phyloP scores from a whole-genome alignment of 768 basidiomycete species.

The Tricholoma furcatifolium region DNA sequence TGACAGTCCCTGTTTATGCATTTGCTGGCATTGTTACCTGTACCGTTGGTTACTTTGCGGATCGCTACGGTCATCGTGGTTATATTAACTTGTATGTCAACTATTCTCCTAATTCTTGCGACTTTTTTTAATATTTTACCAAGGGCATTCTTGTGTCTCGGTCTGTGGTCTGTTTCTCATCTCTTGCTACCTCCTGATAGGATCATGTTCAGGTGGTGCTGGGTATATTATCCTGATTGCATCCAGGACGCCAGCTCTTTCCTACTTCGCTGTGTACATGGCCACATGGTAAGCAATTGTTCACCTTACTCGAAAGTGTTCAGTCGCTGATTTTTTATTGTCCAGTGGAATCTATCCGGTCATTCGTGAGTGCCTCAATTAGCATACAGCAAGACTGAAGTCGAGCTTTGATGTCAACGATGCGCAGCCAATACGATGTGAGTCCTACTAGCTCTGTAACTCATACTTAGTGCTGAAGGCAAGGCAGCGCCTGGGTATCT shows the following conservation, averaged over 20 bases:
- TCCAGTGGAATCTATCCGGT: conserved; percentile 71
- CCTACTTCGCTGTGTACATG: conserved; percentile 71
- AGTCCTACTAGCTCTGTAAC: background rate
- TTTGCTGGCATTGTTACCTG: conserved; percentile 69
- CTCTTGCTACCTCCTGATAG: conserved; percentile 1
- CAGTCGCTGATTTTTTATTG: background rate
- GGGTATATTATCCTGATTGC: conserved; percentile 72
- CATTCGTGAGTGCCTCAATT: conserved; percentile 47
- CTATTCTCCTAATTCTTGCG: background rate
- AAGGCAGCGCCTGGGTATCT: conserved; percentile 52
- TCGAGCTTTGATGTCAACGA: background rate
- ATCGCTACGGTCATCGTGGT: conserved; percentile 59
- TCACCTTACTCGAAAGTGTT: background rate
- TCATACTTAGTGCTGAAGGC: background rate
- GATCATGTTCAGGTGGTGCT: conserved; percentile 37
- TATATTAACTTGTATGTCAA: conserved; percentile 58
- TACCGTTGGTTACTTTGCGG: conserved; percentile 59
- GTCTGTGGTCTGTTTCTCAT: conserved; percentile 25
- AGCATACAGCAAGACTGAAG: background rate
- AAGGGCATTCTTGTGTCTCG: conserved; percentile 36
- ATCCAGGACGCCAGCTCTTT: conserved; percentile 61
- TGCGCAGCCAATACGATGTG: conserved; percentile 56
- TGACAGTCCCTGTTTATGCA: conserved; percentile 77
- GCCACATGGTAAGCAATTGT: conserved; percentile 54
- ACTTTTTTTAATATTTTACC: background rate